Base-by-base conservation (phyloP, 1,139 yeast species). In the Trichomonascaceae sp. region DNA sequence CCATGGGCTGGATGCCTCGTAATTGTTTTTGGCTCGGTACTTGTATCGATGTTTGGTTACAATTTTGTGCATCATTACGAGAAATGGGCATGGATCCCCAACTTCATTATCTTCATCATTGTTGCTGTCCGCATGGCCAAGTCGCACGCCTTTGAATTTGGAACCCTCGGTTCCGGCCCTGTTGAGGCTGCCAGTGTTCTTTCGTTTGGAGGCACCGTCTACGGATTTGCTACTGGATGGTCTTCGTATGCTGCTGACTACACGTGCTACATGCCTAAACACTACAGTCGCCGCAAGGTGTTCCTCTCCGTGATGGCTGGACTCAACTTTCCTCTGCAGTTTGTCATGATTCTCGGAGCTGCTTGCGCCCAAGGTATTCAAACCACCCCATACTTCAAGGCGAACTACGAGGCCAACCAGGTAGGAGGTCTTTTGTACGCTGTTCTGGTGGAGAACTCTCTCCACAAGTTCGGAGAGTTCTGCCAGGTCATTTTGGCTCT, bases 221-320 rank as follows among this genome's bases (percentile, higher is more conserved):
- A 70, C 50, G 96, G 96, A 43, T 87, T 79, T 51, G 93, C 95
- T 33, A 73, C 94, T 37, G 96, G 96, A 43, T 85, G 96, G 96
- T 74, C 93, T 38, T 78, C 95, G 16, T 82, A 78, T 51, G 92
- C 95, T 30, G 74, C 93, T 28, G 96, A 85, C 61, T 87, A 85
- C 60, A 82, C 94, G 36, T 87, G 79, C 34, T 87, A 84, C 63
- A 85, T 81, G 70, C 69, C 71, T 43, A 65, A 71, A 51, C 65
- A 72, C 51, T 73, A 76, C 42, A 70, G 69, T 55, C 62, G 71
- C 28, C 42, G 46, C 49, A 74, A 65, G 54, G 67, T 82, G 39
- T 84, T 84, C 62, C 56, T 69, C 36, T 66, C 75, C 44, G 73
- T 85, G 39, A 54, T 71, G 41, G 42, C 59, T 33, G 93, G 93